A percentile compares a stretch with the other conserved stretches of the same genome.
phyloP scores from a whole-genome alignment of 148 eudicot genomes.

The Spergularia bocconei region DNA sequence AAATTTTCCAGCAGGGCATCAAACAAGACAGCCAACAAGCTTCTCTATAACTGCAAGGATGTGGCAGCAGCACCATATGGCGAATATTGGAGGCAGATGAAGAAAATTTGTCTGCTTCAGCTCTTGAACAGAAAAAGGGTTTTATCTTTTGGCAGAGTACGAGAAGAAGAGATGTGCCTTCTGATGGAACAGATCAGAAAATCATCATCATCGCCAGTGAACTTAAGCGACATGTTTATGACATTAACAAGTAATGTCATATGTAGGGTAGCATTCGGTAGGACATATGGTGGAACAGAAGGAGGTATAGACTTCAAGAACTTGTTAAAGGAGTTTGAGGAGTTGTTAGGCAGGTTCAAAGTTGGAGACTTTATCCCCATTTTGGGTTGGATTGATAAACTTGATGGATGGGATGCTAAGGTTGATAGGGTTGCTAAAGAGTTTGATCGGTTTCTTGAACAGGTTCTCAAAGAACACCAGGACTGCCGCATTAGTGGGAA shows the following conservation, averaged over 20 bases:
- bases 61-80: conserved; percentile 32
- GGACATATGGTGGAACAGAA: conserved; percentile 32
- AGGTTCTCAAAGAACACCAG: conserved; percentile 34
- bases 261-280: conserved; percentile 32
- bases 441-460: conserved; percentile 32
- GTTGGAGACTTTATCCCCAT: conserved; percentile 33
- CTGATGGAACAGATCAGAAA: conserved; percentile 17
- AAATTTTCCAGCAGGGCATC: conserved; percentile 22
- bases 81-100: conserved; percentile 38
- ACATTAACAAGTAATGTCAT: conserved; percentile 24
- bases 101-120: conserved; percentile 30
- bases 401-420: conserved; percentile 32
- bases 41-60: conserved; percentile 25
- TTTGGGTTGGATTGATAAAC: conserved; percentile 27
- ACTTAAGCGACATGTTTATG: conserved; percentile 29
- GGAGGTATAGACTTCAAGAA: conserved; percentile 29
- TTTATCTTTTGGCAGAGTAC: conserved; percentile 15
- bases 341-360: conserved; percentile 35
- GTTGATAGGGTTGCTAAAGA: conserved; percentile 23
- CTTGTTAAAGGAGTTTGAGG: conserved; percentile 31
- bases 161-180: conserved; percentile 26
- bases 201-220: conserved; percentile 11
- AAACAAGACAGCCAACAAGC: conserved; percentile 11
- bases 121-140: conserved; percentile 28
- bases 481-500: conserved; percentile 1